Evolutionary conservation across 495 filamentous ascomycete species (phyloP), one percentile per base, ranked within the genome.

Genomic region (Hyaloscypha bicolor): DNA sequence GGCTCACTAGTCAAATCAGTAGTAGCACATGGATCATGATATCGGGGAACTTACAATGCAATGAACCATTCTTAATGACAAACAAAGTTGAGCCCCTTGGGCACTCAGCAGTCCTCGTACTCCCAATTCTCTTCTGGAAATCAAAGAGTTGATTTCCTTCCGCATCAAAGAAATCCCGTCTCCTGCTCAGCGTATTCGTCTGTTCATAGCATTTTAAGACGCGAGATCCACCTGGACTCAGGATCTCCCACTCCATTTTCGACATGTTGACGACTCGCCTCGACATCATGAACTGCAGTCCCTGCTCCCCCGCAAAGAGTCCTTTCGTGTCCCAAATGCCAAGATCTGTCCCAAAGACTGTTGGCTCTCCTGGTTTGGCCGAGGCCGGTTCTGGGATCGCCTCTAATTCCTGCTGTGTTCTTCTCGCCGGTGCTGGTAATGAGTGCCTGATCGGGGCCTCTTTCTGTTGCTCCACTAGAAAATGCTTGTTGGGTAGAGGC

Each of bases 51-150:
- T 37, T 60, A 65, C 62, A 19, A 30, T 30, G 21, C 14, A 61
- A 30, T 25, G 67, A 45, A 21, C 35, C 62, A 55, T 59, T 62
- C 37, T 62, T 60, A 5, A 69, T 14, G 4, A 35, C 30, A 37
- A 69, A 69, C 2, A 65, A 45, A 9, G 37, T 31, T 22, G 6
- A n/a, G 19, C 65, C 65, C 19, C 42, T 30, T 2, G 65, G 37
- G 9, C 57, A 19, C 31, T 68, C 52, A 1, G 65, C 65, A 29
- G 56, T 35, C 30, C 65, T 68, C 14, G 60, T 68, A 19, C 35
- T 68, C 30, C 65, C 65, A 21, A 48, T 63, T 45, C 32, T 68
- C 22, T 33, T 53, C 53, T 68, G 65, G n/a, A 68, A 68, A 21
- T 62, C 52, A 37, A 68, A 63, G 2, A 68, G 51, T 25, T 56